Evolutionary conservation across 2,329 filamentous ascomycete species (phyloP).

Genomic region (Ilyonectria robusta): DNA sequence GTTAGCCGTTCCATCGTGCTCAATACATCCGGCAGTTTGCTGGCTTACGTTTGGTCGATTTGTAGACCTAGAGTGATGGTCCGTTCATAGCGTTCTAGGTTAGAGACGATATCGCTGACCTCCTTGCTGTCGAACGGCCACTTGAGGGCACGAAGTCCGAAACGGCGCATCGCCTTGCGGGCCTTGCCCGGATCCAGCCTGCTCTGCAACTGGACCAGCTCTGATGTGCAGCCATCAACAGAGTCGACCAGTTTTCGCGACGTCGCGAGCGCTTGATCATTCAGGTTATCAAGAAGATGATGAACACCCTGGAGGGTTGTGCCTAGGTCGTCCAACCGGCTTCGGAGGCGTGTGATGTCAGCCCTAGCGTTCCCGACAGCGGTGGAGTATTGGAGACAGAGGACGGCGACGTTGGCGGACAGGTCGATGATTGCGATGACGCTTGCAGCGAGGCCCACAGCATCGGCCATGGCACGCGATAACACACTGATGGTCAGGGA

Average conservation of each 20-base stretch:
- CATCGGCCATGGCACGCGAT: no score
- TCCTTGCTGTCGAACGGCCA: conserved; percentile 33
- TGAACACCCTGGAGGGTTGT: no score
- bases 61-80: no score
- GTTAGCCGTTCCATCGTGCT: neutral
- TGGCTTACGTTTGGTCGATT: conserved; percentile 20
- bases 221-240: conserved; percentile 9
- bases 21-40: neutral
- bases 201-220: conserved; percentile 16
- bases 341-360: conserved; percentile 23
- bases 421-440: neutral
- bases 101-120: conserved; percentile 2
- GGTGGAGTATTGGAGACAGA: conserved; percentile 17
- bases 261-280: no score
- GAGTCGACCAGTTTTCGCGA: conserved; percentile 12
- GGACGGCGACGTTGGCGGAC: conserved; percentile 6
- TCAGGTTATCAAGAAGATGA: no score
- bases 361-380: conserved; percentile 16
- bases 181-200: conserved; percentile 19
- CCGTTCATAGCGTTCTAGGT: no score
- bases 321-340: neutral
- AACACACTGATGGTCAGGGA: no score
- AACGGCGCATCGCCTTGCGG: conserved; percentile 13
- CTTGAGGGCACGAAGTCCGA: conserved; percentile 25
- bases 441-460: no score